Base-by-base conservation (phyloP, 139 green algal genomes). In the Pleodorina starrii region DNA sequence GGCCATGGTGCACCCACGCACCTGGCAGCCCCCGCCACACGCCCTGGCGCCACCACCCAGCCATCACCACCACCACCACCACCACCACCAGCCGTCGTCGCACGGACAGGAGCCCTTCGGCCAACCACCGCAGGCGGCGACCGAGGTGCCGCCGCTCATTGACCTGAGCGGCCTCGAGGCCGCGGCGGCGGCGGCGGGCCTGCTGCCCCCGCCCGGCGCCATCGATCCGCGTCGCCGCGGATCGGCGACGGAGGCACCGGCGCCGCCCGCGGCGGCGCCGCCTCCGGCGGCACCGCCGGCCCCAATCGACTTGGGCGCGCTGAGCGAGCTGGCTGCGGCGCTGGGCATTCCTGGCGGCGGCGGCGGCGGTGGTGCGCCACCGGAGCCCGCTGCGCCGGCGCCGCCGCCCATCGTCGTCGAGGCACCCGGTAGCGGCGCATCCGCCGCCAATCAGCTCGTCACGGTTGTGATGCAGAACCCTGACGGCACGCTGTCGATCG, bases 1-100 rank as follows among this genome's bases (percentile, higher is more conserved):
- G 74, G 90, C 92, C 36, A 76, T 95, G n/a, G 87, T 95, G 10
- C 91, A 95, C 60, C 88, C 88, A 27, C 91, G 92, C 48, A 86
- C 66, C 25, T 77, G 87, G 79, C 40, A 72, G 63, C 46, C 59
- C 44, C 46, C 46, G n/a, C 46, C 35, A 36, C 46, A 71, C 14
- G 32, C 9, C 54, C 54, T 40, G 23, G 32, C 46, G n/a, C 44
- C 75, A n/a, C 44, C 1, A n/a, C 43, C 43, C 27, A 25, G 1
- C 25, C 25, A 29, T 21, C 51, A 25, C 36, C 74, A 82, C 54
- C 54, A 66, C 54, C 54, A 66, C 3, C 54, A 7, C 3, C 74
- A 63, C 10, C 44, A 66, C 12, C 44, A 40, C 43, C 54, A 63
- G 43, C 57, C 38, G 44, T 9, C n/a, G 12, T 42, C 40, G 60